Base-by-base conservation (phyloP, 306 rosid species). In the Pterocarpus santalinus region DNA sequence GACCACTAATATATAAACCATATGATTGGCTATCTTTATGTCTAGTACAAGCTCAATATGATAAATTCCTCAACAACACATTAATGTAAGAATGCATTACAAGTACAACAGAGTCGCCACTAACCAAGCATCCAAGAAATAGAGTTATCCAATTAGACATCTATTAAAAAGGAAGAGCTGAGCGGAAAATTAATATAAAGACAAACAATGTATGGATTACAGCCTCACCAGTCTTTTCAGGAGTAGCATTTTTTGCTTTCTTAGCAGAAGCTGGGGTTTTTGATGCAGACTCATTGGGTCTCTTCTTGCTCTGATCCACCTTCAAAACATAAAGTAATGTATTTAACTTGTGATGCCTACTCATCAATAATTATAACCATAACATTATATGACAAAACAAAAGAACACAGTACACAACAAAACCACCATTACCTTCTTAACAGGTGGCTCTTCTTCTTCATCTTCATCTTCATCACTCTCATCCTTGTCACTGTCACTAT, bases 151-250 rank as follows among this genome's bases (percentile, higher is more conserved):
- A 58, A 22, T 28, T 58, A 8, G 36, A 32, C 66, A 61, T 32
- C 16, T 2, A 34, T 34, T 1, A 46, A 57, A 44, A 75, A 30
- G 9, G 17, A 34, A 34, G 38, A 72, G 41, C 58, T 15, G 0
- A 32, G 7, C 39, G 32, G 33, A 16, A 75, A 64, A 60, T 2
- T 30, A n/a, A 16, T 49, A 35, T 58, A 39, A 75, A 66, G 7
- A 44, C 10, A 28, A 2, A 5, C 11, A 63, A 8, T 16, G 35
- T 7, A 36, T 14, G n/a, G 75, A 17, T 15, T 14, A 56, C 22
- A 46, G 47, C 39, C 77, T 84, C 72, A 94, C 98, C 99, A 13
- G 87, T 78, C 86, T 90, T 95, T 56, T 86, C 88, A 56, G 99
- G 91, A 51, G 95, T 81, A 61, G 74, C 90, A 75, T 72, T 28